Conservation (phyloP, 2,329 filamentous ascomycete species). For the Stagonosporopsis rhizophila region DNA sequence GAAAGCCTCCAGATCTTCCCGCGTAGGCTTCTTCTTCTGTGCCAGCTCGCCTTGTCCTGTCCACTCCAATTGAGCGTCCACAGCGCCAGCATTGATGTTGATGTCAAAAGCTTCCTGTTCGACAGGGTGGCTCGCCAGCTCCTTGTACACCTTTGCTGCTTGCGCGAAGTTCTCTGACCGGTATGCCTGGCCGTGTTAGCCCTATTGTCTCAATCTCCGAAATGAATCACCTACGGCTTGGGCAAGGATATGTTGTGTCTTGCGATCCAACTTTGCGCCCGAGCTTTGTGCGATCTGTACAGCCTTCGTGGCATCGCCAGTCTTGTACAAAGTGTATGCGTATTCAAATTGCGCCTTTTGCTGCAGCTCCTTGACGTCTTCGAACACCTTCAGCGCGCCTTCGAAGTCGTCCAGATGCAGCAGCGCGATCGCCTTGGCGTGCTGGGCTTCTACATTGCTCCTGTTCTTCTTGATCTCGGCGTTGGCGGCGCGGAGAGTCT, state of each 20-base stretch:
- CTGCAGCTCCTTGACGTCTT: constrained; percentile 67
- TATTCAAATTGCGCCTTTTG: constrained; percentile 71
- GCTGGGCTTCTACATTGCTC: constrained; percentile 66
- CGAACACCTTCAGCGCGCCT: constrained; percentile 74
- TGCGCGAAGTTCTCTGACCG: constrained; percentile 75
- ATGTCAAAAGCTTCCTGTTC: constrained; percentile 75
- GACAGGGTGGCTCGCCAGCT: constrained; percentile 59
- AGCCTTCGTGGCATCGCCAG: constrained; percentile 72
- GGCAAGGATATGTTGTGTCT: constrained; percentile 66
- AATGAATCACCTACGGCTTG: constrained; percentile 60
- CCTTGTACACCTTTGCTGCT: constrained; percentile 68
- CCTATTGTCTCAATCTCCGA: neutral
- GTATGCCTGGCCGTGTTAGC: constrained; percentile 62
- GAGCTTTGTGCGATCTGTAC: constrained; percentile 57
- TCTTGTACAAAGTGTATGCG: constrained; percentile 85
- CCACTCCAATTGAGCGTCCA: constrained; percentile 77
- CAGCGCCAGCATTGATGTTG: constrained; percentile 76
- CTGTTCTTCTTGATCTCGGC: constrained; percentile 65
- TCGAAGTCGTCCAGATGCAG: constrained; percentile 84
- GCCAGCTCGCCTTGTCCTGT: constrained; percentile 62
- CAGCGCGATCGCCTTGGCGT: constrained; percentile 75
- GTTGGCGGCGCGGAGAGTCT: constrained; percentile 72
- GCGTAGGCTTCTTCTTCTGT: constrained; percentile 62
- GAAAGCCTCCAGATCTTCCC: constrained; percentile 75
- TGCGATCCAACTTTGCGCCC: constrained; percentile 50